Conservation (phyloP, 768 basidiomycete species). For the Tylopilus cervinicoccineus region DNA sequence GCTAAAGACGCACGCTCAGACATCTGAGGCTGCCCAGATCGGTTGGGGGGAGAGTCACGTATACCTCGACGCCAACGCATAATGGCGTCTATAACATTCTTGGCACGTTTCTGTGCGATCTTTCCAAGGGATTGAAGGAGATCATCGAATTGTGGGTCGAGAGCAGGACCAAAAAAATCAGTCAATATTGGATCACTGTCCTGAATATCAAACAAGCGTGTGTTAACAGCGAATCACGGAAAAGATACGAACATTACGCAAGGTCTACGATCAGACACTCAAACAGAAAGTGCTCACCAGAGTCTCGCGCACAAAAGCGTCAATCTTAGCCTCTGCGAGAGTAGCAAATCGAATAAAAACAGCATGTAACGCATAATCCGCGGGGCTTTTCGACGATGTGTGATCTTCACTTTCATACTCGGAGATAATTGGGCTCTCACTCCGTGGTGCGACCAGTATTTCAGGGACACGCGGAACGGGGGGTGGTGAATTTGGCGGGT, state of each 20-base stretch:
- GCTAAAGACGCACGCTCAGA: constrained; percentile 76
- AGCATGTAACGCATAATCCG: constrained; percentile 85
- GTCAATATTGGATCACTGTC: constrained; percentile 67
- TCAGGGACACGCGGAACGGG: constrained; percentile 78
- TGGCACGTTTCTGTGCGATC: constrained; percentile 80
- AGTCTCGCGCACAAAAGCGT: constrained; percentile 61
- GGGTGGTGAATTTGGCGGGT: constrained; percentile 54
- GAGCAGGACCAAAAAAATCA: constrained; percentile 62
- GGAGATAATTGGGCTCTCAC: constrained; percentile 51
- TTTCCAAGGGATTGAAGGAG: constrained; percentile 79
- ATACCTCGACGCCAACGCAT: constrained; percentile 85
- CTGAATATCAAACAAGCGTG: constrained; percentile 33
- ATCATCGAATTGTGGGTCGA: constrained; percentile 81
- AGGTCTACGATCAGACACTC: too few relatives aligned
- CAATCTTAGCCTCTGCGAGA: constrained; percentile 76
- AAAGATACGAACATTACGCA: not conserved
- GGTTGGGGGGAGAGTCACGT: constrained; percentile 49
- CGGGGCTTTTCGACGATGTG: constrained; percentile 75
- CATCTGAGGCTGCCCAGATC: constrained; percentile 28
- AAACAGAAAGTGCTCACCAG: constrained; percentile 46
- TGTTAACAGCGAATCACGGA: constrained; percentile 2
- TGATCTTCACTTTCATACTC: constrained; percentile 61
- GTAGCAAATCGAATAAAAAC: constrained; percentile 85
- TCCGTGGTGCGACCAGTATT: constrained; percentile 45
- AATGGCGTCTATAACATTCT: constrained; percentile 81